These are phyloP conservation scores for Diaporthe australafricana DNA, from an alignment of 2,329 filamentous ascomycete genomes.

Conservation along the genomic window DNA sequence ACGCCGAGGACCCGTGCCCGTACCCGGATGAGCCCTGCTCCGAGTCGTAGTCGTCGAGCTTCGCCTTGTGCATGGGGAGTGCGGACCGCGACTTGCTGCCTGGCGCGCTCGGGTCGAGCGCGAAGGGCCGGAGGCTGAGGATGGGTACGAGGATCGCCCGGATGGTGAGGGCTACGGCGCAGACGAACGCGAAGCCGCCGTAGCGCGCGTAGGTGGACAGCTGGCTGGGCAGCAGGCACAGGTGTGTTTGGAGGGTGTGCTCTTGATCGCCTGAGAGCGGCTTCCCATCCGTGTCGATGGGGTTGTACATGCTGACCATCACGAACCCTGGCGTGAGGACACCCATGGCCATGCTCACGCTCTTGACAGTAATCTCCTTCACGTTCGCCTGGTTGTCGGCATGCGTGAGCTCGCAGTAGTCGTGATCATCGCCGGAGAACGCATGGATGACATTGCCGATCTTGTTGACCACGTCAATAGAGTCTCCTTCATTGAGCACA, in stretches of 20 bases:
- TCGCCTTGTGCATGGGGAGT: conserved; percentile 65
- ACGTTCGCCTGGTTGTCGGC: conserved; percentile 73
- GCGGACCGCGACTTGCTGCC: conserved; percentile 38
- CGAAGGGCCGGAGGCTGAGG: conserved; percentile 64
- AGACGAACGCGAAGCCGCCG: conserved; percentile 68
- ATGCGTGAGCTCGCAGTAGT: conserved; percentile 94
- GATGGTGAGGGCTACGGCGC: conserved; percentile 60
- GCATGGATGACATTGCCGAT: conserved; percentile 86
- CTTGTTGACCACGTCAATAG: conserved; percentile 78
- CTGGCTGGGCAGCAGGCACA: conserved; percentile 92
- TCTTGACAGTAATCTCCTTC: conserved; percentile 94
- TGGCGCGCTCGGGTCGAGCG: conserved; percentile 54
- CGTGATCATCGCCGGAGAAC: conserved; percentile 97
- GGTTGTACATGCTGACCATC: conserved; percentile 92
- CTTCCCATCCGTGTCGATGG: conserved; percentile 72
- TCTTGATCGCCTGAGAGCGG: conserved; percentile 56
- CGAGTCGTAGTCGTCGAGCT: conserved; percentile 60
- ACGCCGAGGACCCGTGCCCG: conserved; percentile 48
- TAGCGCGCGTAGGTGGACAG: conserved; percentile 87
- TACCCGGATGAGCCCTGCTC: conserved; percentile 42
- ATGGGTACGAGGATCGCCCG: conserved; percentile 69
- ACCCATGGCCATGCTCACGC: conserved; percentile 95
- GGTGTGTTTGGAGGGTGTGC: conserved; percentile 83
- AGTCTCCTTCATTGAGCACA: conserved; percentile 82
- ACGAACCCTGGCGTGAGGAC: conserved; percentile 88